Evolutionary conservation across 208 protist species (phyloP), one percentile per base, ranked within the genome.

Genomic region (Trypanosoma rangeli): DNA sequence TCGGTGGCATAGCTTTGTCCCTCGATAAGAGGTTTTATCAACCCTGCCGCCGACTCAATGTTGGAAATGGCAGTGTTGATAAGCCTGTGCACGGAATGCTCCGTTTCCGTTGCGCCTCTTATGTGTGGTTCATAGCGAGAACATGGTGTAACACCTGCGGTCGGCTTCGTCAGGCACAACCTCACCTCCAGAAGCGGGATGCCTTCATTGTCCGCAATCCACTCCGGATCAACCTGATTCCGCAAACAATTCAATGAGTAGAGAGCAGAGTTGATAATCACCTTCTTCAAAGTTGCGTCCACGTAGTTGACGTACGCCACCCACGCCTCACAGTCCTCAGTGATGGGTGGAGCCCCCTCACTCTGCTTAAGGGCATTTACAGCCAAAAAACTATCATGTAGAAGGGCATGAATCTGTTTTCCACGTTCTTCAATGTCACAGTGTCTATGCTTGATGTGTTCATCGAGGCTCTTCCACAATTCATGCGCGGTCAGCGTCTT

Each of bases 171-270:
- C 12, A 98, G 82, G 64, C 76, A 78, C 33, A 98, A 80, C 82
- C 97, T 95, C 42, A 97, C 84, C 48, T 98, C 94, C 0, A 98
- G 66, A 28, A 98, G 83, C 15, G 94, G 89, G 26, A 93, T 91
- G 55, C 91, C 92, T 68, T 97, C 92, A 70, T 95, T 84, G 49
- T 95, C 84, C 10, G 73, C 75, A 8, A 97, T 66, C 88, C 92
- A 97, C n/a, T 87, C 84, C 0, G 91, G 82, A 74, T 97, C 89
- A 18, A 97, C 24, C 77, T 97, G 94, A 46, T 97, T 90, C 31
- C 83, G 78, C 60, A 98, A 64, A 48, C 94, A 87, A 33, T 75
- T 79, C 12, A 98, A 72, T 3, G 91, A 93, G 48, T 86, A 28
- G 37, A 97, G 58, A 22, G 94, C 82, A n/a, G 86, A 82, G 16